Base-by-base conservation (phyloP, 805 yeast genomes). In the Groenewaldozyma salmanticensis region DNA sequence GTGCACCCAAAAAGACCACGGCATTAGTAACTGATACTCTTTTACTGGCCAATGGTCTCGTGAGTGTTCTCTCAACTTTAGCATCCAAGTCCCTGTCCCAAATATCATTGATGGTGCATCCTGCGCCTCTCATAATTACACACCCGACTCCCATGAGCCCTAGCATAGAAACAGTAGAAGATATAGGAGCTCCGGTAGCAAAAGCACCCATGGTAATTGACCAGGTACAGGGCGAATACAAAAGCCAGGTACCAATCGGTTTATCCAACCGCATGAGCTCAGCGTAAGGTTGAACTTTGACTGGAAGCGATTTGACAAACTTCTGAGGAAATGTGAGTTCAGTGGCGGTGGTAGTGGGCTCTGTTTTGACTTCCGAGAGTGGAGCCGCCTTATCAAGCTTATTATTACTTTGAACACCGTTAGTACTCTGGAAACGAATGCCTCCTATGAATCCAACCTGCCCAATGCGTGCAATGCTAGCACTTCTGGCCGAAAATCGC, bases 71-170 rank as follows among this genome's bases (percentile, higher is more conserved):
- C 5, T 81, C 81, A 3, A 92, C 98, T 59, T 86, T 74, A 48
- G 72, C 70, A 55, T 92, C 99, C 37, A 88, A 67, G 45, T 90
- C 70, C 40, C 86, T 67, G 58, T 92, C 99, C 57, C 80, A 67
- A 35, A 90, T 67, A 61, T 92, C 99, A 58, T 92, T 92, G 42
- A 92, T 79, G 0, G 95, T 88, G 59, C 99, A 92, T 0, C 98
- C 99, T 1, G 96, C 96, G 21, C 97, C 96, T 60, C 99, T 74
- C 95, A 94, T 92, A 15, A 90, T 70, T 31, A 88, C 54, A 0
- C 96, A 74, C 11, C 99, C 99, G 3, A 81, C 67, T 3, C 90
- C 78, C 57, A 87, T 92, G 11, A 87, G 64, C 0, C 75, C 70
- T 27, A 85, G 57, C 54, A 79, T 84, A 54, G 71, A 72, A 0